Percentiles rank a stretch among this genome's conserved stretches.
phyloP scores from a whole-genome alignment of 768 basidiomycete species.

The Serendipita sp. region DNA sequence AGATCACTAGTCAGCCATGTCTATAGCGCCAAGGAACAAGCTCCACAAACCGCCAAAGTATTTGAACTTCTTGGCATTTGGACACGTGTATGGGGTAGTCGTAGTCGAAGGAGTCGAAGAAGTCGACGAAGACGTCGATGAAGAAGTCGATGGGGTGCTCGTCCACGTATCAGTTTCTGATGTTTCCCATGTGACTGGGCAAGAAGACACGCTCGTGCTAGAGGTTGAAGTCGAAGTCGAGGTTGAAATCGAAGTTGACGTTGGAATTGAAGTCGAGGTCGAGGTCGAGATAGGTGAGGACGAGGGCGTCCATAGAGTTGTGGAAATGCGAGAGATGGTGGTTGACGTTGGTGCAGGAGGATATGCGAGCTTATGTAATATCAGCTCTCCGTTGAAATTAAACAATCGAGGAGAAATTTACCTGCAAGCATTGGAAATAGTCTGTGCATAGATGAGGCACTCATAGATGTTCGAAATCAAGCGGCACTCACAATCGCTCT shows the following conservation, averaged over 20 bases:
- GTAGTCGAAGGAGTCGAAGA: not conserved
- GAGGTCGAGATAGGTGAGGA: not conserved
- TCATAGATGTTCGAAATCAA: not conserved
- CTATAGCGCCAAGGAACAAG: not conserved
- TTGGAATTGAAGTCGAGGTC: too few relatives aligned
- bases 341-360: too few relatives aligned
- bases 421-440: not conserved
- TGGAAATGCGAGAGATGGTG: too few relatives aligned
- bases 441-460: not conserved
- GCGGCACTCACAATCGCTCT: not conserved
- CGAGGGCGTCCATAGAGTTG: not conserved
- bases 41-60: slow-evolving; percentile 29
- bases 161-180: too few relatives aligned
- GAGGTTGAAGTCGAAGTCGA: too few relatives aligned
- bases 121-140: slow-evolving; percentile 11
- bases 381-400: too few relatives aligned
- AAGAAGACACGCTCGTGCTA: too few relatives aligned
- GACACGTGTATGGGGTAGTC: not conserved
- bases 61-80: slow-evolving; percentile 40
- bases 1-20: slow-evolving; percentile 14
- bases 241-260: too few relatives aligned
- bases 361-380: too few relatives aligned
- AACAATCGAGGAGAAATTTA: not conserved
- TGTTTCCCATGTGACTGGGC: too few relatives aligned
- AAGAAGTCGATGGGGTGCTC: slow-evolving; percentile 12